phyloP scores from a whole-genome alignment of 169 alveolate genomes.

The Plasmodium knowlesi region DNA sequence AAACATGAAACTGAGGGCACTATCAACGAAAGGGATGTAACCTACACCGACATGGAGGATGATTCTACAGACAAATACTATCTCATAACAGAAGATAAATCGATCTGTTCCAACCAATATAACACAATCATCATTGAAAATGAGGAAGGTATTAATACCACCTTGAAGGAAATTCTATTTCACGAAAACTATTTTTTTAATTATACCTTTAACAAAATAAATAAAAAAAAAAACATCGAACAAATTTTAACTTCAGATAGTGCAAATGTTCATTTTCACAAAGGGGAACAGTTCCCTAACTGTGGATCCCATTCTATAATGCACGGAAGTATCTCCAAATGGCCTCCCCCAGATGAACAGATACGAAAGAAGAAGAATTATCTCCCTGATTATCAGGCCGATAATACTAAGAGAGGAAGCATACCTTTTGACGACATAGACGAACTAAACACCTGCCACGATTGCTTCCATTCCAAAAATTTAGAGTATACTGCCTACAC shows the following conservation, averaged over 20 bases:
- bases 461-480: slow-evolving; percentile 34
- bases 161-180: slow-evolving; percentile 47
- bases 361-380: neutral
- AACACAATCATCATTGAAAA: neutral
- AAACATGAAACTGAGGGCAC: neutral
- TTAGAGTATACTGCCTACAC: slow-evolving; percentile 63
- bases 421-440: neutral
- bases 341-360: neutral
- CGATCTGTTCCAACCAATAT: neutral
- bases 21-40: neutral
- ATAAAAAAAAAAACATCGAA: slow-evolving; percentile 8
- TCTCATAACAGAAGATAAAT: slow-evolving; percentile 27
- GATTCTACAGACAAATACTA: slow-evolving; percentile 11
- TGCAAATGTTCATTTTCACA: neutral
- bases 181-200: slow-evolving; percentile 71
- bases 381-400: neutral
- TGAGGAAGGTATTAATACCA: neutral
- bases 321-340: neutral
- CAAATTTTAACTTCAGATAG: neutral
- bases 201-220: slow-evolving; percentile 42
- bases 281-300: neutral
- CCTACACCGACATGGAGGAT: slow-evolving; percentile 7
- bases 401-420: neutral
- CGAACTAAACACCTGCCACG: neutral
- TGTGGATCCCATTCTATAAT: neutral